phyloP scores from a whole-genome alignment of 2,329 filamentous ascomycete species.

The Apiospora kogelbergensis region DNA sequence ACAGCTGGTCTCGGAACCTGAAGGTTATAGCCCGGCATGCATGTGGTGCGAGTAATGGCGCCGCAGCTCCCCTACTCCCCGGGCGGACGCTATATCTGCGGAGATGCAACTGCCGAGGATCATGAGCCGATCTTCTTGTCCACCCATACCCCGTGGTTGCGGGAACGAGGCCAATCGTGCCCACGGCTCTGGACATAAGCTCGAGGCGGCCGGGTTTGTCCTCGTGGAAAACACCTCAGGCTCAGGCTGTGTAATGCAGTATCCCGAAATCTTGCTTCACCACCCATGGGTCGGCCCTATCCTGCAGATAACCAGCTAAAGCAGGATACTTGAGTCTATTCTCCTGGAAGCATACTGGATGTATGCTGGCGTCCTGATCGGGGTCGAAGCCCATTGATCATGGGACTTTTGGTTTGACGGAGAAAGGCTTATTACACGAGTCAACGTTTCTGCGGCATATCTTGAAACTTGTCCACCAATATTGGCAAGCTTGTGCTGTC shows the following conservation, averaged over 20 bases:
- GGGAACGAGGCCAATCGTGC: not conserved
- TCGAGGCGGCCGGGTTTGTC: not conserved
- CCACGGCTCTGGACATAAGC: not conserved
- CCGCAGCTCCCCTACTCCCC: not conserved
- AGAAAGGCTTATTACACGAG: not conserved
- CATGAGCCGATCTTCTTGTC: not conserved
- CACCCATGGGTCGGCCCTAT: not conserved
- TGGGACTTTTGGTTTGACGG: not conserved
- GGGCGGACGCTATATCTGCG: not conserved
- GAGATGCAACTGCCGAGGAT: not conserved
- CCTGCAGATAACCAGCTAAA: not conserved
- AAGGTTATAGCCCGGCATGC: conserved; percentile 1
- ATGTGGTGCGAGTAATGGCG: not conserved
- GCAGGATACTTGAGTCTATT: not conserved
- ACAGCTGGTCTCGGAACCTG: not conserved
- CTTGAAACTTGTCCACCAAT: not conserved
- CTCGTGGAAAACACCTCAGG: not conserved
- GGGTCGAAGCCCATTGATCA: not conserved
- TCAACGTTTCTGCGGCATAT: conserved; percentile 2
- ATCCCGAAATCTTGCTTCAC: not conserved
- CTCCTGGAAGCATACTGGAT: not conserved
- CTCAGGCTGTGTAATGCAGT: not conserved
- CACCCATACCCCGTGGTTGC: not conserved
- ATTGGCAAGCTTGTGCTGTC: not conserved
- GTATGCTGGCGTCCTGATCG: not conserved